A percentile compares a stretch with the other conserved stretches of the same genome.
phyloP scores from a whole-genome alignment of 495 filamentous ascomycete species.

The Podospora anserina region DNA sequence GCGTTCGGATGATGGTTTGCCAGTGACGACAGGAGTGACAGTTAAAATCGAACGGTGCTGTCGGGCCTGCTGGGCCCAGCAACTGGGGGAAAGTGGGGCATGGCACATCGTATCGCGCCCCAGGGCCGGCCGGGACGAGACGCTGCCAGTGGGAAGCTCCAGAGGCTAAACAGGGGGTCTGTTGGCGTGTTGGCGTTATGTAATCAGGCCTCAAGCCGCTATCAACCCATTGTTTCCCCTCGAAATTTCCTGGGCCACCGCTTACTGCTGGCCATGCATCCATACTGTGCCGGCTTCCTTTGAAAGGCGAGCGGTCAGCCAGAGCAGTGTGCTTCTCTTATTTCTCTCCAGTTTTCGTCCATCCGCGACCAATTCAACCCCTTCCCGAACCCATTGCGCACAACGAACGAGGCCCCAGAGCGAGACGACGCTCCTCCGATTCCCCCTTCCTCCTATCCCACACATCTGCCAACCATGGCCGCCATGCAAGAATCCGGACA shows the following conservation, averaged over 20 bases:
- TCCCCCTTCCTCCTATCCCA: slow-evolving; percentile 1
- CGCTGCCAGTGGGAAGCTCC: background rate
- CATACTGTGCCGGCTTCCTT: slow-evolving; percentile 14
- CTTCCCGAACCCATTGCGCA: slow-evolving; percentile 7
- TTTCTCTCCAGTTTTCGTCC: background rate
- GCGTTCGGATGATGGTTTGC: background rate
- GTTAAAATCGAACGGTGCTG: background rate
- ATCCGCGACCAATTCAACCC: background rate
- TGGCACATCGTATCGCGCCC: slow-evolving; percentile 4
- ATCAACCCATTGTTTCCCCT: slow-evolving; percentile 31
- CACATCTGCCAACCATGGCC: slow-evolving; percentile 28
- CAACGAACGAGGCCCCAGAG: slow-evolving; percentile 18
- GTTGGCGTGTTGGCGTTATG: slow-evolving; percentile 16
- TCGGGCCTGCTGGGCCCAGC: background rate
- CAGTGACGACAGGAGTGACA: background rate
- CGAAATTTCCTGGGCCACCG: slow-evolving; percentile 28
- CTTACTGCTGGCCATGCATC: slow-evolving; percentile 4
- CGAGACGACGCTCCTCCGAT: slow-evolving; percentile 18
- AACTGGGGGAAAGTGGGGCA: slow-evolving; percentile 4
- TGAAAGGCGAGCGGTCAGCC: slow-evolving; percentile 1
- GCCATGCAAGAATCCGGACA: slow-evolving; percentile 18
- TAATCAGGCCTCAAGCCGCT: slow-evolving; percentile 24
- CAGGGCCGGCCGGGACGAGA: slow-evolving; percentile 3
- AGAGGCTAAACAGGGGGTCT: slow-evolving; percentile 3
- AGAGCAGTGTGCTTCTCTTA: background rate